Evolutionary conservation across 2,329 filamentous ascomycete species (phyloP), one percentile per base, ranked within the genome.

Genomic region (Venturia aucupariae): DNA sequence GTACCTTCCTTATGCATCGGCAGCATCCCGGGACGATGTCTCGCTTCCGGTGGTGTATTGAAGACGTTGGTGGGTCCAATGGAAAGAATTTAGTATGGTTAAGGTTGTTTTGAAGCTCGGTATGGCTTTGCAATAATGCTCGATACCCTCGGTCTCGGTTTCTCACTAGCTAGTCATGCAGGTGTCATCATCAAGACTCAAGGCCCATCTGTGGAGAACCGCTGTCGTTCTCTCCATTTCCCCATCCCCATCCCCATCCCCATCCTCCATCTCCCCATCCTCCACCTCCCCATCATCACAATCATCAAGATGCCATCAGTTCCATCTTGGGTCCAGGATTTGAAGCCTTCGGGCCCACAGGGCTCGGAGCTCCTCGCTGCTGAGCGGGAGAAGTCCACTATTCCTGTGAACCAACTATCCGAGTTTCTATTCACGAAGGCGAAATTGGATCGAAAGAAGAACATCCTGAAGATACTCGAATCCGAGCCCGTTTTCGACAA

Each of bases 401-500:
- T 92, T 69, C 80, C 87, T 35, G 84, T 90, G n/a, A 82, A 88
- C 66, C 83, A 86, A 71, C 79, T 92, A 8, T 84, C 86, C 59
- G 80, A 84, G 62, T 86, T 90, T 70, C 79, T 92, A 57, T 88
- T 89, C 74, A 88, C 86, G 24, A 84, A 85, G 70, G 81, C 87
- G 66, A 80, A 80, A 5, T 78, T 91, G 15, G 80, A 86, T 65
- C 79, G 83, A 54, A 86, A 87, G 70, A 75, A 82, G 1, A 77
- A 77, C 30, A 80, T 92, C 32, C 76, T 90, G 6, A 76, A 82
- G 60, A 80, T 90, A 19, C 80, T 92, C 5, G 78, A 86, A 69
- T 73, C 80, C 0, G 87, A 92, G 65, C 83, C 84, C 61, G 81
- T 90, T 64, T 92, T 92, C 69, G 87, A 92, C 75, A 92, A 92